Evolutionary conservation across 1,139 yeast genomes (phyloP), one percentile per base, ranked within the genome.

Genomic region (Blastobotrys illinoisensis): DNA sequence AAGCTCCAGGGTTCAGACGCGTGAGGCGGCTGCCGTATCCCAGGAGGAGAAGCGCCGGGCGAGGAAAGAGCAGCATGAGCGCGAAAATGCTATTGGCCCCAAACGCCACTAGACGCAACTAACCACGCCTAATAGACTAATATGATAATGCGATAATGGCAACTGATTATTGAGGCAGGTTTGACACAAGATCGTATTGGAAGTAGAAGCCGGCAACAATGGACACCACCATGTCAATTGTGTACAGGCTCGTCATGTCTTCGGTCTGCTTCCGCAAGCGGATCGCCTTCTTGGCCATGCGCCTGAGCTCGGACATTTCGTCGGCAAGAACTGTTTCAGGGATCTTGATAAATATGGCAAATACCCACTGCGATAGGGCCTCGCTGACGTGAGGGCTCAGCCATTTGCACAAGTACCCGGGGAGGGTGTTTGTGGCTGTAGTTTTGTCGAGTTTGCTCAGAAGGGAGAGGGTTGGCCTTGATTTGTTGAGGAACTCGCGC

Each of bases 231-330:
- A 28, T 44, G 11, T 48, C 52, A 7, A 56, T 51, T 32, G 40
- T 32, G 13, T 32, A 32, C 16, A 32, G 16, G 40, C 40, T 32
- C 7, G 40, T 32, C 6, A 32, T 13, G 40, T 32, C 40, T 4
- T 32, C 5, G 3, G 40, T 32, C 18, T 44, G 47, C 20, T 16
- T 16, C 14, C 56, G 53, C 43, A 71, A 69, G n/a, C 64, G 61
- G 3, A 56, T 54, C 11, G 74, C 72, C 58, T 73, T 74, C 53
- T 72, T 73, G n/a, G 72, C 76, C 44, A 76, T 62, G 5, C 68
- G 67, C 18, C 82, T 66, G 44, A 78, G 56, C 9, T 71, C 63
- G 9, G 78, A 68, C 2, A 74, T 54, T 46, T 76, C 78, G 6
- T 70, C 67, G 0, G 72, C 71, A 9, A 66, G 66, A 18, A 76